Conservation (phyloP, 305 asterid genomes). For the Fraxinus ornus region DNA sequence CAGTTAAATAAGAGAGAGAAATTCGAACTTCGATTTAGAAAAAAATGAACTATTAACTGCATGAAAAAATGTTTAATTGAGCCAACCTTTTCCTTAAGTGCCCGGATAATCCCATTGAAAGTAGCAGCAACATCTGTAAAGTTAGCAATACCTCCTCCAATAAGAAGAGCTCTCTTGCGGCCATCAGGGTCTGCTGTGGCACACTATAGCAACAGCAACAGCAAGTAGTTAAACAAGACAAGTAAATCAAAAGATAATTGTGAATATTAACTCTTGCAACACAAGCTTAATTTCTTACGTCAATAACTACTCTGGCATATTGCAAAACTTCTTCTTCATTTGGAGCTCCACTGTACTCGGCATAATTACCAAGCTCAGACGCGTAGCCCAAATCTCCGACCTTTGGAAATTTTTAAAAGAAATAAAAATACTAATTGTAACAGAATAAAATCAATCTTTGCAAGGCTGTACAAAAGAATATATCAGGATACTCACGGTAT, state of each 20-base stretch:
- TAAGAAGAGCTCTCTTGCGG: slow-evolving; percentile 77
- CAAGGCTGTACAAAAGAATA: not conserved
- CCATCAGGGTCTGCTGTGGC: slow-evolving; percentile 93
- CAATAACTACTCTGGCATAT: slow-evolving; percentile 79
- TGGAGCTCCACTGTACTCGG: slow-evolving; percentile 93
- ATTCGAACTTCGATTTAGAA: not conserved
- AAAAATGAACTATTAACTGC: not conserved
- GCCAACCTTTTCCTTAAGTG: slow-evolving; percentile 82
- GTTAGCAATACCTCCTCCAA: slow-evolving; percentile 95
- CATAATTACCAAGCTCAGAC: slow-evolving; percentile 89
- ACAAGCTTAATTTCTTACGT: slow-evolving; percentile 42
- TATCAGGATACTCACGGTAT: slow-evolving; percentile 59
- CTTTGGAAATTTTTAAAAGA: slow-evolving; percentile 23
- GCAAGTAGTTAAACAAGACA: slow-evolving; percentile 2
- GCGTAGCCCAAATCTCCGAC: slow-evolving; percentile 89
- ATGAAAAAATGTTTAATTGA: not conserved
- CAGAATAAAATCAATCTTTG: not conserved
- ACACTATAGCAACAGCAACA: slow-evolving; percentile 45
- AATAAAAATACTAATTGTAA: not conserved
- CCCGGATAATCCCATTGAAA: slow-evolving; percentile 83
- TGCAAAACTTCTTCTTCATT: slow-evolving; percentile 87
- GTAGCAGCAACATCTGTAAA: slow-evolving; percentile 95
- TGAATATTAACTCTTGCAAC: not conserved
- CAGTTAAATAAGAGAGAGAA: not conserved
- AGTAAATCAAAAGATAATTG: slow-evolving; percentile 3